phyloP scores from a whole-genome alignment of 768 basidiomycete genomes.

The Podaxis pistillaris region DNA sequence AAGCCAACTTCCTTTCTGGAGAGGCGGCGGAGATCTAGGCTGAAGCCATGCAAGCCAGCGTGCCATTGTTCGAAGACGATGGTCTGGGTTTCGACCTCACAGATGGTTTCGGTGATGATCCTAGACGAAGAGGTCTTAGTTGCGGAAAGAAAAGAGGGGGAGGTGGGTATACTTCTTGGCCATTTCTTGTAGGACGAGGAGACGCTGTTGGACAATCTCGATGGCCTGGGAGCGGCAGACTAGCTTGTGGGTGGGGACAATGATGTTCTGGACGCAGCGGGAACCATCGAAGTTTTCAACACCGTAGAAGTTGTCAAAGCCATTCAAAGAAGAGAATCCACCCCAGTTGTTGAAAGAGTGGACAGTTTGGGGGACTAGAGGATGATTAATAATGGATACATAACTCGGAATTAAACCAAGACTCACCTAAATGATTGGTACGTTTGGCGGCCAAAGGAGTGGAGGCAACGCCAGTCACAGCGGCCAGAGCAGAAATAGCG shows the following conservation, averaged over 20 bases:
- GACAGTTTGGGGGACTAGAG: constrained; percentile 9
- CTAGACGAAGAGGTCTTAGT: constrained; percentile 21
- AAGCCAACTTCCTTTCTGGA: constrained; percentile 38
- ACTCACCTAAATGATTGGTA: constrained; percentile 27
- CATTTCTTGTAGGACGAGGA: constrained; percentile 44
- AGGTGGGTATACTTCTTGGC: constrained; percentile 38
- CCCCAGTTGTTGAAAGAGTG: constrained; percentile 36
- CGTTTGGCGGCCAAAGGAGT: constrained; percentile 28
- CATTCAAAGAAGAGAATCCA: constrained; percentile 32
- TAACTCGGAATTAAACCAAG: not conserved
- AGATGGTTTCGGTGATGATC: constrained; percentile 45
- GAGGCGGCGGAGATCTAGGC: constrained; percentile 37
- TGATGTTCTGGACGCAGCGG: constrained; percentile 27
- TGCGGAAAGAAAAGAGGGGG: not conserved
- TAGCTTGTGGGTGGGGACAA: constrained; percentile 33
- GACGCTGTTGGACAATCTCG: constrained; percentile 44
- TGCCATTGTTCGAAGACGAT: constrained; percentile 44
- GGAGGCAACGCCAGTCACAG: constrained; percentile 28
- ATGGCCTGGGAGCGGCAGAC: constrained; percentile 38
- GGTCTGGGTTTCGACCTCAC: constrained; percentile 49
- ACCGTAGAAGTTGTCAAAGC: constrained; percentile 49
- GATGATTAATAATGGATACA: not conserved
- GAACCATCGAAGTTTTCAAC: constrained; percentile 40
- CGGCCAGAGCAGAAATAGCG: constrained; percentile 27
- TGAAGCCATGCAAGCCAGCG: constrained; percentile 38